Evolutionary conservation across 768 basidiomycete genomes (phyloP).

Genomic region (Tephrocybe sp.): DNA sequence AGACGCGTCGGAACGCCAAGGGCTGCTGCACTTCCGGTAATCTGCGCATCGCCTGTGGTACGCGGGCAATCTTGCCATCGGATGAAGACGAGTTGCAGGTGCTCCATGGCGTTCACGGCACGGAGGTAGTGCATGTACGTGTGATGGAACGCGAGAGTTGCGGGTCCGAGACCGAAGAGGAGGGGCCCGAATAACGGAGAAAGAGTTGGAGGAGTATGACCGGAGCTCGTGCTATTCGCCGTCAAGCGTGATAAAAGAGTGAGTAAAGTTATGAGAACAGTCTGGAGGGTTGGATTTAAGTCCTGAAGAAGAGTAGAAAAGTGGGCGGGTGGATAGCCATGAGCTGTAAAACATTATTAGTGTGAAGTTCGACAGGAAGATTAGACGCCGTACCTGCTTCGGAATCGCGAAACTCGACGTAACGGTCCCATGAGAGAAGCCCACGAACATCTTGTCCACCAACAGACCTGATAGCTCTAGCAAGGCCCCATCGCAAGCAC

Average conservation of each 20-base stretch:
- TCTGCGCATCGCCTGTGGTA: slow-evolving; percentile 25
- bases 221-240: slow-evolving; percentile 81
- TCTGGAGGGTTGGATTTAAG: slow-evolving; percentile 53
- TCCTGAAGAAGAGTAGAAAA: slow-evolving; percentile 68
- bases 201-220: slow-evolving; percentile 88
- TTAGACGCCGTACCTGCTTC: slow-evolving; percentile 69
- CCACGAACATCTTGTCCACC: slow-evolving; percentile 79
- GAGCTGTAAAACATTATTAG: slow-evolving; percentile 35
- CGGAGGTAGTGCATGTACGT: slow-evolving; percentile 69
- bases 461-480: slow-evolving; percentile 70
- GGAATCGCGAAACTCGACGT: slow-evolving; percentile 75
- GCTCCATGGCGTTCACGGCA: slow-evolving; percentile 86
- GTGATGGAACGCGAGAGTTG: slow-evolving; percentile 49
- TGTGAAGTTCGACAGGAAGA: slow-evolving; percentile 13
- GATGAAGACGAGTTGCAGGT: slow-evolving; percentile 88
- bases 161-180: slow-evolving; percentile 76
- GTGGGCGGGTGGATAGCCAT: slow-evolving; percentile 68
- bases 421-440: slow-evolving; percentile 81
- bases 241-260: slow-evolving; percentile 81
- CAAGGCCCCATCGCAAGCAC: slow-evolving; percentile 91
- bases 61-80: slow-evolving; percentile 72
- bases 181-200: slow-evolving; percentile 89
- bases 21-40: slow-evolving; percentile 52
- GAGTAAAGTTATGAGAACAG: slow-evolving; percentile 68
- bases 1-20: slow-evolving; percentile 82